These are phyloP conservation scores for Lachnellula suecica DNA, from an alignment of 2,329 filamentous ascomycete genomes.

Conservation along the genomic window DNA sequence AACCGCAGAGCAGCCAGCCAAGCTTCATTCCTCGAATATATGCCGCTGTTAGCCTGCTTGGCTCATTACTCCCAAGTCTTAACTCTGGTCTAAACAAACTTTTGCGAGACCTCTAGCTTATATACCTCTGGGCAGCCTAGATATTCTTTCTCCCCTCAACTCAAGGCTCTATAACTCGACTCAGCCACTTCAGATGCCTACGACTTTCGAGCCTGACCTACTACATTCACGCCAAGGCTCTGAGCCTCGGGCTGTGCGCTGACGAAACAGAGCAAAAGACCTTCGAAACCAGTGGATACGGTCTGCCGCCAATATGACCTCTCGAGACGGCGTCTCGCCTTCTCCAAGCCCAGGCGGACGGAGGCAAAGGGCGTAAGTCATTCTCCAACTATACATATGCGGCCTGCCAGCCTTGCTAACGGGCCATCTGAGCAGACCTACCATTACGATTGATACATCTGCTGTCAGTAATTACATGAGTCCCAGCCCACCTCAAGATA, in stretches of 20 bases:
- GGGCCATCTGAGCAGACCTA: slow-evolving; percentile 36
- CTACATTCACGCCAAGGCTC: slow-evolving; percentile 25
- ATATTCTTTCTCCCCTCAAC: slow-evolving; percentile 5
- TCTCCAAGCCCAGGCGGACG: slow-evolving; percentile 26
- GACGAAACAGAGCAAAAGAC: slow-evolving; percentile 16
- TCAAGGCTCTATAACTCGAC: slow-evolving; percentile 5
- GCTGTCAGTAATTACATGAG: slow-evolving; percentile 42
- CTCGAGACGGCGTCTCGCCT: slow-evolving; percentile 12
- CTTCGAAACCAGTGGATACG: slow-evolving; percentile 11
- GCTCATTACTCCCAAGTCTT: slow-evolving; percentile 6
- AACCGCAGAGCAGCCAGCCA: no score
- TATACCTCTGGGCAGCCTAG: slow-evolving; percentile 15
- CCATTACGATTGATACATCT: slow-evolving; percentile 57
- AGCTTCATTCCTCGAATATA: slow-evolving; percentile 7
- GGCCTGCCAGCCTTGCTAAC: slow-evolving; percentile 21
- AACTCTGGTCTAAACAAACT: slow-evolving; percentile 7
- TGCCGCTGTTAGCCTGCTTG: slow-evolving; percentile 14
- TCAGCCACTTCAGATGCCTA: slow-evolving; percentile 28
- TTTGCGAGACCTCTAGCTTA: slow-evolving; percentile 19
- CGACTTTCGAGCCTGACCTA: slow-evolving; percentile 12
- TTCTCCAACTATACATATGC: slow-evolving; percentile 8
- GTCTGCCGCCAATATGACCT: slow-evolving; percentile 23
- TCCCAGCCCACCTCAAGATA: slow-evolving; percentile 26
- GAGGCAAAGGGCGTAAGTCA: slow-evolving; percentile 35
- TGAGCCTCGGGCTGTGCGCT: slow-evolving; percentile 28